Base-by-base conservation (phyloP, 2,329 filamentous ascomycete genomes). In the Harringtonia aguacate region DNA sequence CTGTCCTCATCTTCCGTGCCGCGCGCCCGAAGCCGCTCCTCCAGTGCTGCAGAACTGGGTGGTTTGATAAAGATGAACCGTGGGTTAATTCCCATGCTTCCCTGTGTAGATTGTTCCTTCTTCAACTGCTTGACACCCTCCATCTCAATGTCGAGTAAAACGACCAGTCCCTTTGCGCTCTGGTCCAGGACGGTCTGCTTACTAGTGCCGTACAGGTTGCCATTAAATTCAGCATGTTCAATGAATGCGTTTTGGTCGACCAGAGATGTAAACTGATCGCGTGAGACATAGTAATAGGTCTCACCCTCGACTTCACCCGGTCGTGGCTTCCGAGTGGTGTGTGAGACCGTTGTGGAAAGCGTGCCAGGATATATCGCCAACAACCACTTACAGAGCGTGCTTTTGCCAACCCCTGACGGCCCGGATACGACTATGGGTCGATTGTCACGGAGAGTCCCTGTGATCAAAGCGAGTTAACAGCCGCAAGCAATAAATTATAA, bases 111-210 rank as follows among this genome's bases (percentile, higher is more conserved):
- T 73, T 63, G 88, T 87, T 56, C 95, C 84, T 65, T 95, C 41
- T 50, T 51, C 17, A 56, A 45, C 48, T 55, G 89, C 69, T 95
- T 95, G 46, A 95, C 88, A 48, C 88, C 53, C 44, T 95, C 88
- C 86, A 95, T 94, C 71, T 95, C 89, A 58, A 95, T 95, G 61
- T 95, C 89, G 53, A 95, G 67, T 36, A 95, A 79, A 48, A 88
- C 89, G 36, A 87, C 77, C 57, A 72, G 73, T 13, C 79, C 81
- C 65, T 81, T 77, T 46, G 76, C 73, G 3, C 74, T 75, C 59
- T 89, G 79, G 55, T 86, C 77, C 20, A 45, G 47, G 17, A 56
- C 38, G 12, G 53, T 53, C n/a, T 45, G 46, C 29, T 86, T 79
- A 58, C 78, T 85, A 4, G 87, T 94, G 43, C 89, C 89, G 64